Evolutionary conservation across 2,329 filamentous ascomycete species (phyloP), one percentile per base, ranked within the genome.

Genomic region (Neofusicoccum umdonicola): DNA sequence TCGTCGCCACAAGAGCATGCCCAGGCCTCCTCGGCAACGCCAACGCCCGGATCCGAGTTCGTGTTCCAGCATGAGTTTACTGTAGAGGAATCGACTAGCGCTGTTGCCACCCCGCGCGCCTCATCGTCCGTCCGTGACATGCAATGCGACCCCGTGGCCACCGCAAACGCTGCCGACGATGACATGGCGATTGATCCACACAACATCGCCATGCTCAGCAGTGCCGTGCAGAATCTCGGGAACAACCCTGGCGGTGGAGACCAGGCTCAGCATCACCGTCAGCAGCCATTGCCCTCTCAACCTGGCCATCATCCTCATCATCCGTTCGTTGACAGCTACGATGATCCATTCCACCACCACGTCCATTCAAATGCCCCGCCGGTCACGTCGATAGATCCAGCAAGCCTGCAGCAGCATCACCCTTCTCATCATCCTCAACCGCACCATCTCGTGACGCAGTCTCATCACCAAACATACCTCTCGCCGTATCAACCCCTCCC

Each of bases 21-120:
- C 11, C 11, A 41, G 12, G 39, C 27, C 5, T 47, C 41, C 27
- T 44, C 41, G 17, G 41, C 42, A 35, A 47, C 42, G 42, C 42
- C 56, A 15, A 58, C 56, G 13, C n/a, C 56, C 11, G 56, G 15
- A 22, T 22, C 42, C 19, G 41, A 60, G n/a, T 60, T 60, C 42
- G 27, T 47, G n/a, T 60, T 60, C 56, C 56, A 60, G 31, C 56
- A 60, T 60, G 56, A 60, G 11, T 47, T 60, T 60, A 34, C 56
- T 37, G 42, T 47, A 42, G 41, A 47, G 9, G 41, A 47, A 13
- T 60, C 56, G 8, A 37, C 56, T 15, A 60, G 39, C 27, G 39
- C 52, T 17, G 39, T 35, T n/a, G 31, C 37, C 37, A 44, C 42
- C 8, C 56, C 41, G 12, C 41, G 56, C 15, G 56, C 56, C 15